Evolutionary conservation across 306 rosid genomes (phyloP), one percentile per base, ranked within the genome.

Genomic region (Prunus davidiana): DNA sequence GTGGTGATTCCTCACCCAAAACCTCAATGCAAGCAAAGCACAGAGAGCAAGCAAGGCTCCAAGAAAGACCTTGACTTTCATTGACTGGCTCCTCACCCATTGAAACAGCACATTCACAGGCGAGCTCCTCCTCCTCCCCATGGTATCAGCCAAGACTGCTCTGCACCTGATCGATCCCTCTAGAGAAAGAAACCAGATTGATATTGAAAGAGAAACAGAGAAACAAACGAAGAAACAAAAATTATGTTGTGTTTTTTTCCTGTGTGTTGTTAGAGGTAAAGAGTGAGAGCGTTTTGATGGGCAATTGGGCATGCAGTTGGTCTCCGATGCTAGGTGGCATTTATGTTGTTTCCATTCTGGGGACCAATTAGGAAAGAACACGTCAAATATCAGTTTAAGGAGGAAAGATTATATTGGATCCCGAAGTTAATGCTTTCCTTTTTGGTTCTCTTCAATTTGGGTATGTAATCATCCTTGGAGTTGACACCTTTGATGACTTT

Each of bases 91-190:
- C 80, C 74, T 86, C 86, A 87, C 32, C 93, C 95, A 87, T n/a
- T 57, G 89, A 56, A 78, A 25, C 72, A 79, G 15, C 43, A 67
- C 76, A 27, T 67, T 89, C 78, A 58, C 75, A 0, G 86, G 76
- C 1, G 91, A 78, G 64, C 28, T 81, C 72, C 83, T 80, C 84
- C 46, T 85, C 79, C 69, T 67, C 43, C 93, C 93, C 97, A 91
- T 91, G 65, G 8, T 46, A n/a, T 69, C 41, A 1, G 50, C 24
- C 38, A 12, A 6, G 20, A 9, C 19, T 6, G 6, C 49, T 3
- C 46, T 52, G 43, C 66, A 6, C 56, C 76, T 25, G 51, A 62
- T 52, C 61, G 25, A 34, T 49, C 64, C 52, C 11, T 5, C 18
- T 4, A 27, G 66, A 79, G 73, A 72, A 27, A 64, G 22, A 45